Evolutionary conservation across 139 green algal genomes (phyloP), one percentile per base, ranked within the genome.

Genomic region (Dunaliella primolecta): DNA sequence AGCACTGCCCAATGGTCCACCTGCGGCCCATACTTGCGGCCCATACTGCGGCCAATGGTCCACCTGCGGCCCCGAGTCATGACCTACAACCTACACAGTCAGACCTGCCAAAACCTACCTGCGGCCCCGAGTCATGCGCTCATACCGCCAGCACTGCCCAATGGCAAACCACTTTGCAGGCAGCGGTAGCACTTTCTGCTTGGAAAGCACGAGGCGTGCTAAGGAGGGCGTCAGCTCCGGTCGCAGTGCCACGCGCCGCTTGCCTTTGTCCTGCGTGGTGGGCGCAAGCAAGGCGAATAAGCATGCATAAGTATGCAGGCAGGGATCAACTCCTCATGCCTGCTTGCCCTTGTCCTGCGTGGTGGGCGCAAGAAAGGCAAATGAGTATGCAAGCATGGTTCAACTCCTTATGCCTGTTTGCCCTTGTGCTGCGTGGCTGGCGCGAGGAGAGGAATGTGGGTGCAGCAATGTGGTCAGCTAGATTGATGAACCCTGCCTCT

Each of bases 131-230:
- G 95, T 99, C 84, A 94, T 97, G 64, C 96, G 91, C 93, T 99
- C 97, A 84, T 98, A 99, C 3, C 97, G 90, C 97, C 97, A 99
- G 89, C 97, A 99, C 89, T 98, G 95, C 36, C 93, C 95, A 15
- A 99, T 96, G 25, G 93, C 93, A 85, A 94, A 99, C 97, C 97
- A 99, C 90, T 99, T 99, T 55, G 95, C 91, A 21, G 97, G 97
- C 85, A 98, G 90, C 7, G 91, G 84, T 75, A 98, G 87, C 3
- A 56, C 83, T 82, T 95, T 94, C 64, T 92, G 93, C 38, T 91
- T 90, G 70, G 89, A 81, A 70, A 98, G 89, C 32, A 94, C 87
- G 80, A 98, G 88, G 0, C 95, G 91, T 2, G 95, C 80, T 36
- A 99, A 90, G 20, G 93, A 97, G 78, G 97, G 97, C 0, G 97